Base-by-base conservation (phyloP, 2,329 filamentous ascomycete genomes). In the Phoma herbarum region DNA sequence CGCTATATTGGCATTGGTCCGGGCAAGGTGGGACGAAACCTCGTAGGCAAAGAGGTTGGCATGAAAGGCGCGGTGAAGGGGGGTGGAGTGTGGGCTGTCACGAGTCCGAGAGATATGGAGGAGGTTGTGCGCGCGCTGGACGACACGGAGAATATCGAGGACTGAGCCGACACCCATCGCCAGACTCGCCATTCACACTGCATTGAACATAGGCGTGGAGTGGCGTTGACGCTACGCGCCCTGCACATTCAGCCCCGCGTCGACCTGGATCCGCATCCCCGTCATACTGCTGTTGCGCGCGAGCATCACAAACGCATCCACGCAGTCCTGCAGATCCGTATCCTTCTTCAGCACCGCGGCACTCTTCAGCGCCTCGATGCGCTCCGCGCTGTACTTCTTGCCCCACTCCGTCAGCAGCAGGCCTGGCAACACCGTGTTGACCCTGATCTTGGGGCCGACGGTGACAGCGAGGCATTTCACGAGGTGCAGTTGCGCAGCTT, bases 21-120 rank as follows among this genome's bases (percentile, higher is more conserved):
- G 0, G 94, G 94, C 5, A 96, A 96, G 75, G 94, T 98, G 2
- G 94, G 94, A 0, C 85, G 93, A 57, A 97, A 97, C 75, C 82
- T 98, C 8, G 93, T 98, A 1, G 93, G 93, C 12, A 97, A 97
- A 78, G 94, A 97, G 78, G 93, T 97, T 3, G 93, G 93, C 10
- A 93, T 95, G 87, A 86, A 89, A 70, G 91, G 95, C 54, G 81
- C 85, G 16, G 86, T 94, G 47, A 96, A 94, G 74, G 93, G 93
- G 1, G 93, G 93, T 47, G 94, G 94, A 2, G 93, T 97, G 0
- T 97, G 93, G 93, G 93, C 90, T 4, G 91, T 97, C 52, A 93
- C 88, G 10, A 89, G 93, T 73, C 92, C 93, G 9, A 85, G 83
- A 54, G 80, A 83, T 53, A 77, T 82, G 58, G 81, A 83, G 61